A percentile compares a stretch with the other conserved stretches of the same genome.
Evolutionary conservation across 371 early-diverging fungal genomes (phyloP).

Genomic region (Mycotypha africana): DNA sequence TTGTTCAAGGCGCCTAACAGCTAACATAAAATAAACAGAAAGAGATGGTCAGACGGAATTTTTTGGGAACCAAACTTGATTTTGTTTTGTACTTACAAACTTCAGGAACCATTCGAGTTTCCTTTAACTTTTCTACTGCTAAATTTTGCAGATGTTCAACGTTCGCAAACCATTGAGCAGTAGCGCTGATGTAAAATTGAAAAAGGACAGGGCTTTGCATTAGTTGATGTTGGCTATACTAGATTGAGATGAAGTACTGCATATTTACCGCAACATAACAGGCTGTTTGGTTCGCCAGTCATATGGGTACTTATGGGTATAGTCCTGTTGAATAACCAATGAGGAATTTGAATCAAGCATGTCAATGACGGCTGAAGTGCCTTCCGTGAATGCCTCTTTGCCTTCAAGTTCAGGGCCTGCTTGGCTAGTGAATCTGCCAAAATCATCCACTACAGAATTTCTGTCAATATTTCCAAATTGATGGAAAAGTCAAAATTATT

Average conservation of each 20-base stretch:
- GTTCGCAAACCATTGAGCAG: conserved; percentile 89
- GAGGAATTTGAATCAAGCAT: conserved; percentile 32
- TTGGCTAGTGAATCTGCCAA: conserved; percentile 73
- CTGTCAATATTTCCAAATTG: too few relatives aligned
- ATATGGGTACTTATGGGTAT: conserved; percentile 82
- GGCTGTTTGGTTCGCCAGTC: conserved; percentile 93
- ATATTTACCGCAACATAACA: conserved; percentile 59
- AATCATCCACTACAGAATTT: conserved; percentile 63
- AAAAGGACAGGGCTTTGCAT: not conserved
- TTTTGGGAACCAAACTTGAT: too few relatives aligned
- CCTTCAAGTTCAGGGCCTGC: conserved; percentile 62
- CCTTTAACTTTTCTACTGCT: conserved; percentile 53
- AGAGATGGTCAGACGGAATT: too few relatives aligned
- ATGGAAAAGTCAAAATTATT: not conserved
- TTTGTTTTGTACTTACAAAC: conserved; percentile 49
- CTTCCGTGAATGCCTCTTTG: conserved; percentile 58
- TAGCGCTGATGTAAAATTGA: conserved; percentile 44
- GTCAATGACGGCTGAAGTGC: conserved; percentile 56
- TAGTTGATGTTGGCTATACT: too few relatives aligned
- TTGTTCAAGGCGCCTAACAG: conserved; percentile 51
- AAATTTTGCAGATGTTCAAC: conserved; percentile 54
- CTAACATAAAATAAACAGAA: too few relatives aligned
- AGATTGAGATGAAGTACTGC: too few relatives aligned
- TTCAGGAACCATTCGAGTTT: conserved; percentile 60
- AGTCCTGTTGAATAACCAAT: conserved; percentile 40